phyloP scores from a whole-genome alignment of 306 rosid genomes.

The Vigna reflexopilosa region DNA sequence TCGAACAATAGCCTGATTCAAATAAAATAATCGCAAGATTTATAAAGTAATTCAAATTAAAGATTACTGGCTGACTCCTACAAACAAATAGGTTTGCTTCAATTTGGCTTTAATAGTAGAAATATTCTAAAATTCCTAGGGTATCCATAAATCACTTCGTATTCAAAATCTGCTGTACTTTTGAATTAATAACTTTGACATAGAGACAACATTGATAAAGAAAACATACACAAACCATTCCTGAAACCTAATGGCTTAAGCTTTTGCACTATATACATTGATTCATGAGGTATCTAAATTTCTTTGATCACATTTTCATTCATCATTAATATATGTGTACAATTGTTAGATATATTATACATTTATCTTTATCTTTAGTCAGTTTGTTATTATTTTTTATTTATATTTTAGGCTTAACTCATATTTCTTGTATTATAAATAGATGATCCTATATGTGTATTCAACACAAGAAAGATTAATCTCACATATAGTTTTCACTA shows the following conservation, averaged over 20 bases:
- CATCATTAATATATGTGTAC: too few relatives aligned
- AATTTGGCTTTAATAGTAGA: constrained; percentile 12
- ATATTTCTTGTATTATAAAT: too few relatives aligned
- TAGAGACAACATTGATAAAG: not conserved
- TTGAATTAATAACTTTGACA: constrained; percentile 4
- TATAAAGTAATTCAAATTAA: constrained; percentile 35
- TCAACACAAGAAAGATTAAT: too few relatives aligned
- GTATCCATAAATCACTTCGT: constrained; percentile 12
- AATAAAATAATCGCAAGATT: constrained; percentile 36
- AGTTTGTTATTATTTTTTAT: too few relatives aligned
- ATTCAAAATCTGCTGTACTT: constrained; percentile 4
- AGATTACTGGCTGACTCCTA: not conserved
- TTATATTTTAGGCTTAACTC: too few relatives aligned
- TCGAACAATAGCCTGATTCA: constrained; percentile 69
- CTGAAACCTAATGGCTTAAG: not conserved
- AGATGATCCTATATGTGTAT: too few relatives aligned
- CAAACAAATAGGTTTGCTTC: constrained; percentile 28
- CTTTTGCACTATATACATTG: not conserved
- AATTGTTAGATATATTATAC: too few relatives aligned
- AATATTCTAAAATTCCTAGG: not conserved
- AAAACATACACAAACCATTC: not conserved
- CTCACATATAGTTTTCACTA: too few relatives aligned
- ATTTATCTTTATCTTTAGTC: too few relatives aligned
- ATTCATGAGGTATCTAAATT: too few relatives aligned
- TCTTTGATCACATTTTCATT: too few relatives aligned